Evolutionary conservation across 148 eudicot species (phyloP), one percentile per base, ranked within the genome.

Genomic region (Amaranthus palmeri): DNA sequence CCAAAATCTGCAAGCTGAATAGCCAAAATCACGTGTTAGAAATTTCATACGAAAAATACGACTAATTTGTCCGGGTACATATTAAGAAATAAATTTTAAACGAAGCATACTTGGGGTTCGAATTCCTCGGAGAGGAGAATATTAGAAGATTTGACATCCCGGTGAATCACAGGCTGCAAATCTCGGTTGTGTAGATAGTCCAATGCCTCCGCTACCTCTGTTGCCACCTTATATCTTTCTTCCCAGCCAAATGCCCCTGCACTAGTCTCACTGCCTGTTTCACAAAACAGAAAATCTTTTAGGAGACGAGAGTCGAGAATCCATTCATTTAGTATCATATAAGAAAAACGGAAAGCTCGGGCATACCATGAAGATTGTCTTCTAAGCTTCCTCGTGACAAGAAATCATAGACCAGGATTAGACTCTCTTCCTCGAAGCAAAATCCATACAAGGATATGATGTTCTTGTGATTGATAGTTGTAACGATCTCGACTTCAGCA

Each of bases 1-100:
- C 98, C 98, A 80, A 93, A 93, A 80, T 93, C 98, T 50, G 96
- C 88, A 72, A 93, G 88, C 98, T 93, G 90, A 70, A 78, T 69
- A 59, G 64, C 10, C 67, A 56, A 74, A 14, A 47, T 7, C 40
- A n/a, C 14, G n/a, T 11, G 8, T 65, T 7, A 65, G 76, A 36
- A 48, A 45, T 42, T 74, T 54, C 49, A 52, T 46, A 60, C 15
- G 61, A 10, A 65, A 45, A 51, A 45, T 54, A 12, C 25, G 14
- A 7, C 8, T 56, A 65, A 46, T 13, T n/a, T 46, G 40, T 12
- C 9, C n/a, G 25, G n/a, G 51, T 46, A 41, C 67, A 44, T 25
- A 25, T 44, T 7, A 45, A 63, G 3, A 43, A 17, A 12, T 47
- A 57, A 70, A 65, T 15, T 48, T 46, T 11, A 12, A 62, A 67